These are phyloP conservation scores for Amanita inopinata DNA, from an alignment of 768 basidiomycete genomes.

Conservation along the genomic window DNA sequence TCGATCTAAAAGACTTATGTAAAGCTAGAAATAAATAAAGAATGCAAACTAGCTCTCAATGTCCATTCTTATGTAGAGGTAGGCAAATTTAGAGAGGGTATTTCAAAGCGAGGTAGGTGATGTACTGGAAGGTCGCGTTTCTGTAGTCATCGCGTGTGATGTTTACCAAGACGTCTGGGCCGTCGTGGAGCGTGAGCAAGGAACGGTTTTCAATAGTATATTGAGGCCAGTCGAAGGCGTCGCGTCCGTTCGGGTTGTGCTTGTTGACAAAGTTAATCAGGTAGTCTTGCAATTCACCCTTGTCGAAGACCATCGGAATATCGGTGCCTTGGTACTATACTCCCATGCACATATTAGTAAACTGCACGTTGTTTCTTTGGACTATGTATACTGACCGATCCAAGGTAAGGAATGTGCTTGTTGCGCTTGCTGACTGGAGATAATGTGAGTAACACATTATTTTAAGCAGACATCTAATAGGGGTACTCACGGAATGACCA, in stretches of 20 bases:
- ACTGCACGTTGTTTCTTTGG: background rate
- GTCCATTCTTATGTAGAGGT: too few relatives aligned
- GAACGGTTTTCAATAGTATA: conserved; percentile 17
- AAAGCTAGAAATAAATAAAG: too few relatives aligned
- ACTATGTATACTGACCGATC: conserved; percentile 10
- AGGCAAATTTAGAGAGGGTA: too few relatives aligned
- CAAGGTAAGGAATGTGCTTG: conserved; percentile 16
- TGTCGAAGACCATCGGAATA: conserved; percentile 19
- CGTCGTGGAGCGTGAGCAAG: too few relatives aligned
- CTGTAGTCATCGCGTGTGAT: too few relatives aligned
- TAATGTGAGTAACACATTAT: background rate
- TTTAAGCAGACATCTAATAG: conserved; percentile 11
- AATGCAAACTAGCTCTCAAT: too few relatives aligned
- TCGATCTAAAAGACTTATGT: too few relatives aligned
- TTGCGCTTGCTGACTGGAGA: conserved; percentile 15
- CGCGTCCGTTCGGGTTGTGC: conserved; percentile 25
- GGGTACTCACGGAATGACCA: conserved; percentile 30
- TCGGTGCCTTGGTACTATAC: conserved; percentile 25
- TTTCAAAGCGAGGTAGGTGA: too few relatives aligned
- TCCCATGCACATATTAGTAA: background rate
- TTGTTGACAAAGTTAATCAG: conserved; percentile 25
- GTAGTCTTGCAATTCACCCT: conserved; percentile 23
- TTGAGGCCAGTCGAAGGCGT: conserved; percentile 22
- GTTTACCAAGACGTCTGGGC: too few relatives aligned
- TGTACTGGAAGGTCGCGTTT: too few relatives aligned